Conservation (phyloP, 257 asterid species). For the Paraleonurus japonicus region DNA sequence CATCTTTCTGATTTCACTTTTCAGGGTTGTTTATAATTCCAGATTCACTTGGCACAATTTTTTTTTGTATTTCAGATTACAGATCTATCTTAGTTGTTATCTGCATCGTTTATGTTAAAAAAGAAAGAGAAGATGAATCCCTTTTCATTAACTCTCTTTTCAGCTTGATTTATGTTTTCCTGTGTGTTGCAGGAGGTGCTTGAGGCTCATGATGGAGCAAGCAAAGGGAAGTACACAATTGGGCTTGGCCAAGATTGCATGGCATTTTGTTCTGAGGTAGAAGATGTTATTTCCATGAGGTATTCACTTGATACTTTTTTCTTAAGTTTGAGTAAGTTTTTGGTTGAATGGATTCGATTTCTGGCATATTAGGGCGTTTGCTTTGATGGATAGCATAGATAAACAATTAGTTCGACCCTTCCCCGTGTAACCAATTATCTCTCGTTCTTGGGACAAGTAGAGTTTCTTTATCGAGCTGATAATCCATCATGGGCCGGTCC, state of each 20-base stretch:
- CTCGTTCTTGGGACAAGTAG: no score
- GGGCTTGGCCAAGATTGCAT: constrained; percentile 99
- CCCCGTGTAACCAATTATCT: no score
- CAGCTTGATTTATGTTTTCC: neutral
- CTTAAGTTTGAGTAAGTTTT: neutral
- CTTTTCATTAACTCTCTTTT: neutral
- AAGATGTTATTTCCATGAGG: constrained; percentile 99
- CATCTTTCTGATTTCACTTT: neutral
- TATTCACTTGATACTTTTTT: constrained; percentile 24
- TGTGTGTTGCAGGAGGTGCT: constrained; percentile 63
- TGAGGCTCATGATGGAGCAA: constrained; percentile 98
- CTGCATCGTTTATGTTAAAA: neutral
- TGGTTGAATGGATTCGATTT: constrained; percentile 5
- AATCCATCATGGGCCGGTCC: no score
- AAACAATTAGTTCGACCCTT: no score
- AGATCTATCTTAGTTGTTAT: no score
- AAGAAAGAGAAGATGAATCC: neutral
- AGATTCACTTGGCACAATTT: constrained; percentile 26
- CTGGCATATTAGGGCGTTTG: neutral
- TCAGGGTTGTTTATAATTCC: neutral
- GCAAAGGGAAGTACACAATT: constrained; percentile 98
- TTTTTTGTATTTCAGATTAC: neutral
- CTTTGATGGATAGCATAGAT: no score
- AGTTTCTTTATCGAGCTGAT: no score
- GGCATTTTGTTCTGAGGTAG: constrained; percentile 95